Base-by-base conservation (phyloP, 1,139 yeast genomes). In the Candida freyschussii region DNA sequence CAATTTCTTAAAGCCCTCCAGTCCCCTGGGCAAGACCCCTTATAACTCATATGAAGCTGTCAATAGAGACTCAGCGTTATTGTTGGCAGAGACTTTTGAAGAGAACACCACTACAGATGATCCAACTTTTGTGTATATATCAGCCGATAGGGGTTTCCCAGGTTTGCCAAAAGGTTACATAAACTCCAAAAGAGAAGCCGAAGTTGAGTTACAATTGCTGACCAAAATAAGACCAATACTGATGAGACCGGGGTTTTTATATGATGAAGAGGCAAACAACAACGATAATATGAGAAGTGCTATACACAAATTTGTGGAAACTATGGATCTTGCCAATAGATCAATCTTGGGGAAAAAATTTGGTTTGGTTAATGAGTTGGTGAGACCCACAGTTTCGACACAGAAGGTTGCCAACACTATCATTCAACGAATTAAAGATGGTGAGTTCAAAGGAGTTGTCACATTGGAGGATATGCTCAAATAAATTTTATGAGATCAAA, bases 211-310 rank as follows among this genome's bases (percentile, higher is more conserved):
- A 29, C 40, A 52, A 6, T 31, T 44, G 5, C 39, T 52, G 26
- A 48, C 60, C 2, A 57, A 59, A 7, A 60, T 85, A 13, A 66
- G 93, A 37, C 61, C 80, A 0, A 74, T 86, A 3, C 55, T 80
- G 14, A 47, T 83, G 55, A 66, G 96, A 41, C 96, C 96, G 0
- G 93, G 94, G 0, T 74, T 85, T 43, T 80, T 87, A 91, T 81
- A 63, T 50, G 93, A 84, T 50, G 73, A 63, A 28, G 46, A 59
- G 10, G 62, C 59, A 7, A 40, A 41, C 9, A 17, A 16, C 18
- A 39, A 57, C 30, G 48, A 59, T 17, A 56, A 53, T 29, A 34
- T 63, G 12, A 56, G 75, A 39, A 40, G 57, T 1, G 42, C 45
- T 7, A 32, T 69, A 18, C 61, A 59, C 28, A 42, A 45, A 15